phyloP scores from a whole-genome alignment of 1,284 basidiomycete species.

The Grifola frondosa region DNA sequence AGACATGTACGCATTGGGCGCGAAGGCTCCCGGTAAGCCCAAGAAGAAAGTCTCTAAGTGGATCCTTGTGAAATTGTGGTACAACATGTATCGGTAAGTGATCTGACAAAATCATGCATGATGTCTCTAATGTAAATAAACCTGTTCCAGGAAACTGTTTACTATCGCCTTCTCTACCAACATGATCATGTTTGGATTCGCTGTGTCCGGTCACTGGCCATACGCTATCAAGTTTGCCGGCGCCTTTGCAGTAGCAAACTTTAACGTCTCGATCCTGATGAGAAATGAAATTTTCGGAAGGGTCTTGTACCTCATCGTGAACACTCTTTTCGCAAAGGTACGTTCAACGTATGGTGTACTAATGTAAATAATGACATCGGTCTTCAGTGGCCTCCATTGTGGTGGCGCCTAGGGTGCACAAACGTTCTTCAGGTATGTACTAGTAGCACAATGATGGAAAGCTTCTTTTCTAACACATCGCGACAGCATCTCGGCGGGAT shows the following conservation, averaged over 20 bases:
- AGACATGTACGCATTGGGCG: conserved; percentile 34
- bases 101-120: neutral
- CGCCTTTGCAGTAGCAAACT: conserved; percentile 57
- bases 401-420: conserved; percentile 67
- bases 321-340: conserved; percentile 61
- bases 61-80: conserved; percentile 62
- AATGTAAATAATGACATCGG: conserved; percentile 10
- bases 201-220: conserved; percentile 62
- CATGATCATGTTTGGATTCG: conserved; percentile 56
- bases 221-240: conserved; percentile 60
- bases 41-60: conserved; percentile 54
- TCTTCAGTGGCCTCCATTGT: conserved; percentile 65
- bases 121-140: neutral
- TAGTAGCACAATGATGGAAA: neutral
- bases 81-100: conserved; percentile 63
- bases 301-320: conserved; percentile 48
- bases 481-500: conserved; percentile 72
- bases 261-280: conserved; percentile 53
- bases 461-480: neutral
- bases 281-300: conserved; percentile 61
- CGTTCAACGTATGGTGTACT: conserved; percentile 1
- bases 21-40: conserved; percentile 29
- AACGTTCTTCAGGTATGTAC: conserved; percentile 59
- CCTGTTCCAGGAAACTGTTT: conserved; percentile 58
- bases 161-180: conserved; percentile 57